Base-by-base conservation (phyloP, 305 asterid genomes). In the Stenogyne calaminthoides region DNA sequence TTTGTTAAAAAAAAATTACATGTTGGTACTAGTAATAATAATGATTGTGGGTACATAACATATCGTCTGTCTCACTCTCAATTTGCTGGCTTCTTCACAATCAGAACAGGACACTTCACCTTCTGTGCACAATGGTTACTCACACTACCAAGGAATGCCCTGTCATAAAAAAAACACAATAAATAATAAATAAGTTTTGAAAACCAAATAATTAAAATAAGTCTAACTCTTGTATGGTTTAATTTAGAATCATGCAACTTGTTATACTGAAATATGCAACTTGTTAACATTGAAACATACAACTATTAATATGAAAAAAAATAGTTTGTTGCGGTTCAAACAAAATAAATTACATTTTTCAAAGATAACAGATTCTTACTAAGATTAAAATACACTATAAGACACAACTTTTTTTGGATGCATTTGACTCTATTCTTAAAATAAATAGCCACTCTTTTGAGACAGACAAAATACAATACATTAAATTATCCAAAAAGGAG, bases 71-170 rank as follows among this genome's bases (percentile, higher is more conserved):
- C 75, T 67, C 18, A 69, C 79, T 32, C 75, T 67, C 19, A 69
- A 3, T 11, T 54, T 87, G 44, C 80, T 5, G 96, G 92, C 74
- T 76, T 85, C 76, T 90, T 92, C 81, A 87, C 96, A 42, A 92
- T 84, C 76, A 92, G 58, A 64, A 92, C 89, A 2, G 96, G 96
- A 47, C 96, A 90, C 69, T 83, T 90, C 27, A 67, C 86, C 46
- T 85, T 85, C 67, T 87, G 93, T 6, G 92, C 93, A 70, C 97
- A 91, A 29, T 89, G 91, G 52, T 79, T 84, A 76, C 96, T 91
- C 75, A 91, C 97, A 49, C 97, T 91, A 36, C 96, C 96, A 42
- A 90, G 91, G 77, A 90, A 83, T 65, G 92, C 90, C 92, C 95
- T 90, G 91, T 54, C 77, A 70, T 47, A 6, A 54, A 10, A 18